Conservation (phyloP, 768 basidiomycete species). For the Filobasidium wieringae region DNA sequence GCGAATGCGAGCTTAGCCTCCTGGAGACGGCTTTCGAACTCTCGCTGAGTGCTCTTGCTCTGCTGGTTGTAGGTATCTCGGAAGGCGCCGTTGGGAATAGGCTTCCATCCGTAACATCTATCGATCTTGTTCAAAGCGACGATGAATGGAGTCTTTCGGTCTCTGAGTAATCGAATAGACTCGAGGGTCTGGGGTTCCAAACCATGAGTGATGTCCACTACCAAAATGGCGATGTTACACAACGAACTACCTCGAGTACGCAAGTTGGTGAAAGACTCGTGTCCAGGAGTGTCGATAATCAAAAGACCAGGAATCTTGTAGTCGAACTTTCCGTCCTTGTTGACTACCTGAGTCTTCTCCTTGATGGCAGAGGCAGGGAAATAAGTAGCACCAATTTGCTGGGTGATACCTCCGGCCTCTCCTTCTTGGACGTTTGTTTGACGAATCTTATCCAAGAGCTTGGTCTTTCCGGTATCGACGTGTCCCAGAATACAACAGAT, state of each 20-base stretch:
- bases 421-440: slow-evolving; percentile 99
- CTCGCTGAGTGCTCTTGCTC: slow-evolving; percentile 61
- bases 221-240: slow-evolving; percentile 96
- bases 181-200: slow-evolving; percentile 97
- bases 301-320: slow-evolving; percentile 96
- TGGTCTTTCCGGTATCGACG: slow-evolving; percentile 99
- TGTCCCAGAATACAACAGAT: slow-evolving; percentile 99
- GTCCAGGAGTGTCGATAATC: slow-evolving; percentile 94
- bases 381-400: slow-evolving; percentile 98
- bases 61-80: slow-evolving; percentile 80
- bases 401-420: slow-evolving; percentile 98
- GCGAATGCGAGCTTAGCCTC: slow-evolving; percentile 86
- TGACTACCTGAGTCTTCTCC: slow-evolving; percentile 85
- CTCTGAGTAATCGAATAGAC: slow-evolving; percentile 77
- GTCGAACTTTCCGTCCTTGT: slow-evolving; percentile 72
- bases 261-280: slow-evolving; percentile 97
- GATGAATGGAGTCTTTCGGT: slow-evolving; percentile 94
- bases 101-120: slow-evolving; percentile 88
- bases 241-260: slow-evolving; percentile 89
- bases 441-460: slow-evolving; percentile 96
- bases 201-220: slow-evolving; percentile 98
- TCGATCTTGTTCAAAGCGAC: slow-evolving; percentile 99
- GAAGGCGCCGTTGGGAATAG: slow-evolving; percentile 86
- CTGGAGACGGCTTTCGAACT: slow-evolving; percentile 77
- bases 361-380: slow-evolving; percentile 93